Evolutionary conservation across 2,329 filamentous ascomycete genomes (phyloP).

Genomic region (Podosphaera xanthii): DNA sequence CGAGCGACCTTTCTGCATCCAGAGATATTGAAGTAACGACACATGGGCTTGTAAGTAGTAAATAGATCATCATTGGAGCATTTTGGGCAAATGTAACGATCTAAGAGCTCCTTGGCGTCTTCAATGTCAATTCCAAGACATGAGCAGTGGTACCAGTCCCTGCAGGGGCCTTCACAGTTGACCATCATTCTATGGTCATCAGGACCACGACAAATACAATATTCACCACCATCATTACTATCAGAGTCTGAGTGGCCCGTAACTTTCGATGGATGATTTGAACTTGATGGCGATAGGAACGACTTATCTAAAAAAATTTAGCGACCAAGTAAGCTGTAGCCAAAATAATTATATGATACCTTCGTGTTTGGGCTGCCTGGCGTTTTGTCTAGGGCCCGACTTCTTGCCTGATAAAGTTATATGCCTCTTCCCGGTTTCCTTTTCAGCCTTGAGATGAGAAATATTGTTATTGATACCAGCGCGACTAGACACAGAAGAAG

Average conservation of each 20-base stretch:
- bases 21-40: constrained; percentile 10
- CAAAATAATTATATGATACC: constrained; percentile 3
- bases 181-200: constrained; percentile 17
- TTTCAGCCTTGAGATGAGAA: constrained; percentile 7
- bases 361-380: constrained; percentile 6
- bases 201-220: constrained; percentile 15
- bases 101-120: constrained; percentile 14
- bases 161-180: constrained; percentile 15
- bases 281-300: background rate
- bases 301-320: background rate
- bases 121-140: constrained; percentile 13
- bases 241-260: constrained; percentile 8
- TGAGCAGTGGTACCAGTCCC: constrained; percentile 17
- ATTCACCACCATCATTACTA: constrained; percentile 15
- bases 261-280: background rate
- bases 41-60: constrained; percentile 16
- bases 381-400: constrained; percentile 3
- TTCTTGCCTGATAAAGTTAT: constrained; percentile 10
- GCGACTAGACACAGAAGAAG: background rate
- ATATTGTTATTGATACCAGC: background rate
- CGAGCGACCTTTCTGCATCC: constrained; percentile 13
- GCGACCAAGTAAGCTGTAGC: too few species aligned
- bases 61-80: constrained; percentile 9
- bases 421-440: constrained; percentile 10
- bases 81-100: constrained; percentile 14